These are phyloP conservation scores for Fomitopsis pinicola DNA, from an alignment of 1,284 basidiomycete species.

Conservation along the genomic window DNA sequence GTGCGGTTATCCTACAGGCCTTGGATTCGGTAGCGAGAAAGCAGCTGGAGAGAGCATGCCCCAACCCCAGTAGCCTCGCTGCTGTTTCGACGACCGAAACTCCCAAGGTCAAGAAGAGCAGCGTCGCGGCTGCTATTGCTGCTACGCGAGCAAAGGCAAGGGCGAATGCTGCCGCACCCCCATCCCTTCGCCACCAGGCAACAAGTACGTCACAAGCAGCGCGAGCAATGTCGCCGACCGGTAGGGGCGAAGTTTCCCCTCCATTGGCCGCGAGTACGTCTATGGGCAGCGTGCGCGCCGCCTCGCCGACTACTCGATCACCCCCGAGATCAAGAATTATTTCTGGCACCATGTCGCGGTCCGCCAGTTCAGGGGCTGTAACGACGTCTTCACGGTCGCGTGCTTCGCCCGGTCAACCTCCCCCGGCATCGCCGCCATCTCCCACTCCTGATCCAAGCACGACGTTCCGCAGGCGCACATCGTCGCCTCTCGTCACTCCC, in stretches of 20 bases:
- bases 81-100: constrained; percentile 43
- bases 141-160: constrained; percentile 81
- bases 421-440: constrained; percentile 42
- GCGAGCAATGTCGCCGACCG: constrained; percentile 39
- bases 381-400: constrained; percentile 31
- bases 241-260: constrained; percentile 43
- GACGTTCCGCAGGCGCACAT: constrained; percentile 41
- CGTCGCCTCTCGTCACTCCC: constrained; percentile 44
- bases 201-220: constrained; percentile 56
- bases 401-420: constrained; percentile 20
- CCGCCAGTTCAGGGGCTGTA: constrained; percentile 30
- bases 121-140: constrained; percentile 77
- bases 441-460: constrained; percentile 35
- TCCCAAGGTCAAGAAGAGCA: constrained; percentile 62
- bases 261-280: constrained; percentile 29
- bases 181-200: constrained; percentile 71
- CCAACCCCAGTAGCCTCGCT: constrained; percentile 44
- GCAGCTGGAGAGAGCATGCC: constrained; percentile 83
- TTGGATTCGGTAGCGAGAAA: constrained; percentile 75
- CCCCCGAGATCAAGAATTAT: constrained; percentile 44
- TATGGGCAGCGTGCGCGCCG: constrained; percentile 22
- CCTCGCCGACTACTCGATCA: constrained; percentile 39
- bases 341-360: constrained; percentile 34
- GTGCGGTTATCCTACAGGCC: constrained; percentile 54
- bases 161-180: constrained; percentile 76